Conservation (phyloP, 768 basidiomycete genomes). For the Russula earlei region DNA sequence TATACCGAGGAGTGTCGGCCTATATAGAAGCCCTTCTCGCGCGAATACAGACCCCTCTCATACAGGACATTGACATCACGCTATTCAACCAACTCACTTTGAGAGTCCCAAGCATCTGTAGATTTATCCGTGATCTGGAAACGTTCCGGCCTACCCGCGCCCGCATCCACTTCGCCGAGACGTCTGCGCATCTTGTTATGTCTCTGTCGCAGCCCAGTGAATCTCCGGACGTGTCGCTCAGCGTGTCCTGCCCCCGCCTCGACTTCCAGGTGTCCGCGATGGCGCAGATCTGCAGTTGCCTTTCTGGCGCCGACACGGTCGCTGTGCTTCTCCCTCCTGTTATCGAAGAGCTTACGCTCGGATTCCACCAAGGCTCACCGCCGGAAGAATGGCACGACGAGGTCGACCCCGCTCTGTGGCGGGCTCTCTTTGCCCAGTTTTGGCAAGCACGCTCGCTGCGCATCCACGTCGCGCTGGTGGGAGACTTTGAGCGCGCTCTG, state of each 20-base stretch:
- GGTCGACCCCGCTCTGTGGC: slow-evolving; percentile 6
- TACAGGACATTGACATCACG: slow-evolving; percentile 2
- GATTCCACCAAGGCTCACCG: neutral
- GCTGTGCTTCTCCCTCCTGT: neutral
- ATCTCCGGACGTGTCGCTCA: neutral
- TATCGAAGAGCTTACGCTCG: slow-evolving; percentile 6
- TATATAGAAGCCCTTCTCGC: slow-evolving; percentile 9
- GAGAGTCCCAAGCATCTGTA: neutral
- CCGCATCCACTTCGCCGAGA: slow-evolving; percentile 2
- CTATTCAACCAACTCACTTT: slow-evolving; percentile 12
- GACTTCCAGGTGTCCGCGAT: slow-evolving; percentile 10
- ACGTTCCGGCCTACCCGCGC: neutral
- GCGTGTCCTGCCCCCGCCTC: neutral
- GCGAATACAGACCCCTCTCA: neutral
- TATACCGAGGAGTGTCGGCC: slow-evolving; percentile 4
- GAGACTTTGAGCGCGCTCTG: neutral
- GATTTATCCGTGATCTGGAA: neutral
- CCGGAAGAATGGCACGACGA: neutral
- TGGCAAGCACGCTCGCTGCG: neutral
- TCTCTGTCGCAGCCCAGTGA: neutral
- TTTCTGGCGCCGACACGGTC: neutral
- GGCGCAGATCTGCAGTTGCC: neutral
- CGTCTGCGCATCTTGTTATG: neutral
- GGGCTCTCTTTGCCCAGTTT: neutral
- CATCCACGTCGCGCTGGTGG: slow-evolving; percentile 1